Evolutionary conservation across 768 basidiomycete genomes (phyloP).

Genomic region (Mycena rosella): DNA sequence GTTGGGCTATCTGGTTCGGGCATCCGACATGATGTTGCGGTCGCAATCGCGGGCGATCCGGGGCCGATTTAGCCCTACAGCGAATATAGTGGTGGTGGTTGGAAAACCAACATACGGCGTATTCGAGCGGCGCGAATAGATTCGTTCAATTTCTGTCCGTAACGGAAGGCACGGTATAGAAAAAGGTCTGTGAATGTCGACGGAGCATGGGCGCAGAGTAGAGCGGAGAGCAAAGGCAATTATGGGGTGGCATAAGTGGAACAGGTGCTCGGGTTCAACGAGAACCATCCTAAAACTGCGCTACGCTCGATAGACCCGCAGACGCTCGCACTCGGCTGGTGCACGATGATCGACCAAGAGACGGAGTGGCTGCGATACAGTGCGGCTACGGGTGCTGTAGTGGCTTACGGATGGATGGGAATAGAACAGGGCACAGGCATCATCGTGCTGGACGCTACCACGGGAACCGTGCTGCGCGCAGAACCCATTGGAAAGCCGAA

Average conservation of each 20-base stretch:
- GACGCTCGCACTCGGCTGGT: constrained; percentile 30
- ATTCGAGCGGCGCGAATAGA: too few relatives aligned
- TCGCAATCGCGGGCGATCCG: too few relatives aligned
- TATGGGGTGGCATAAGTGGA: background rate
- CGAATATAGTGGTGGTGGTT: too few relatives aligned
- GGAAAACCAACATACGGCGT: too few relatives aligned
- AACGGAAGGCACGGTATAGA: too few relatives aligned
- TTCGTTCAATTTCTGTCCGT: too few relatives aligned
- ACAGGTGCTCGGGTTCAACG: constrained; percentile 15
- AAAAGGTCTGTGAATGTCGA: too few relatives aligned
- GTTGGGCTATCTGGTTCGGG: too few relatives aligned
- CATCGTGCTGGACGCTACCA: constrained; percentile 24
- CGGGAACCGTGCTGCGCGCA: constrained; percentile 22
- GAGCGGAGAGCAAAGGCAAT: too few relatives aligned
- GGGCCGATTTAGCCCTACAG: too few relatives aligned
- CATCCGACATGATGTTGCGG: too few relatives aligned
- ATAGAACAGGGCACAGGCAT: constrained; percentile 16
- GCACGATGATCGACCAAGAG: constrained; percentile 26
- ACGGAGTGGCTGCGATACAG: constrained; percentile 30
- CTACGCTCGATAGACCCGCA: constrained; percentile 18
- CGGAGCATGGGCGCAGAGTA: too few relatives aligned
- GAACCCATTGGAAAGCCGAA: constrained; percentile 22
- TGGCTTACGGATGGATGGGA: constrained; percentile 28
- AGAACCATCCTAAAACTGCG: constrained; percentile 20
- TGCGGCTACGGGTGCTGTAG: constrained; percentile 15